A percentile compares a stretch with the other conserved stretches of the same genome.
phyloP scores from a whole-genome alignment of 257 asterid species.

The Primulina eburnea region DNA sequence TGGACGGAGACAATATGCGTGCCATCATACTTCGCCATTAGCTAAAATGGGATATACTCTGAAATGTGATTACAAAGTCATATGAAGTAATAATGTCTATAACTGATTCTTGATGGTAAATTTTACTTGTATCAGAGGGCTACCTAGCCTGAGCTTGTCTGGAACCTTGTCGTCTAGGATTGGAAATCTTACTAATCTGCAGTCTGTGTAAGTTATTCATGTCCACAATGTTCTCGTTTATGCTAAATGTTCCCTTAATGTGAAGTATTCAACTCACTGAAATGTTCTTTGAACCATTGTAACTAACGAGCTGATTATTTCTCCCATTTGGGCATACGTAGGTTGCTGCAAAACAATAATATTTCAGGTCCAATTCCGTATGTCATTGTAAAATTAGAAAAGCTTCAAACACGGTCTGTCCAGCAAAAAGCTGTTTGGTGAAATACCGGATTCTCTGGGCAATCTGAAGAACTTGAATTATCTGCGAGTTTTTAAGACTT shows the following conservation, averaged over 20 bases:
- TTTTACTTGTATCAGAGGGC: constrained; percentile 50
- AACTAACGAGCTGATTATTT: not conserved
- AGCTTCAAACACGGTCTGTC: constrained; percentile 91
- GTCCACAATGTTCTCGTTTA: not conserved
- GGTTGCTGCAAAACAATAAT: constrained; percentile 91
- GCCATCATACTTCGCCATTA: too few relatives aligned
- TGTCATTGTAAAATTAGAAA: constrained; percentile 65
- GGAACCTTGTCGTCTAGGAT: constrained; percentile 82
- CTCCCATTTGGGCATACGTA: constrained; percentile 24
- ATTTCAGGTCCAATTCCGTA: constrained; percentile 73
- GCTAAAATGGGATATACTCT: too few relatives aligned
- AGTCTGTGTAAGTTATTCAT: constrained; percentile 67
- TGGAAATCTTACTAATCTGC: constrained; percentile 79
- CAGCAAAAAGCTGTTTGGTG: constrained; percentile 65
- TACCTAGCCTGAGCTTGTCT: constrained; percentile 75
- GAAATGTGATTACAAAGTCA: not conserved
- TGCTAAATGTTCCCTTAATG: not conserved
- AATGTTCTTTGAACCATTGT: not conserved
- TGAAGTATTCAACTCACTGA: not conserved
- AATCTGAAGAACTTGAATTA: constrained; percentile 67
- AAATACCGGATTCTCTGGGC: constrained; percentile 69
- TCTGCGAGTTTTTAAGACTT: constrained; percentile 57
- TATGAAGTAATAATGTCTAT: constrained; percentile 11
- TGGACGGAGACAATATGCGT: too few relatives aligned
- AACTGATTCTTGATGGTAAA: constrained; percentile 16